Evolutionary conservation across 768 basidiomycete genomes (phyloP).

Genomic region (Calocera cornea): DNA sequence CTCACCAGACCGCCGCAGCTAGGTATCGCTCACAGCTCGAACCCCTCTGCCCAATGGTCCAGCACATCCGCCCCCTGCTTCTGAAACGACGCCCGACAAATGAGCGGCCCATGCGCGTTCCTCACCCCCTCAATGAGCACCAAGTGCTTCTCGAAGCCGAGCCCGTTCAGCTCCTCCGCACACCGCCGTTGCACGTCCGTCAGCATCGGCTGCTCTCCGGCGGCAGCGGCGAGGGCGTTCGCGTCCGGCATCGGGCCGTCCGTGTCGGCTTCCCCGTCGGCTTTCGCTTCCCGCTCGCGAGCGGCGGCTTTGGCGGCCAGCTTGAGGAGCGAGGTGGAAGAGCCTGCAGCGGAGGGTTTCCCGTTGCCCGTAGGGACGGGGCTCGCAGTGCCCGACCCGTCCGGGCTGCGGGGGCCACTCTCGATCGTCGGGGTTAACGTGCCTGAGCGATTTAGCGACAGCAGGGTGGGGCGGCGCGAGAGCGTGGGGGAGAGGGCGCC

Average conservation of each 20-base stretch:
- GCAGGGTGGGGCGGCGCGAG: background rate
- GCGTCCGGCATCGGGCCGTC: background rate
- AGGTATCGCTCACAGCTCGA: slow-evolving; percentile 19
- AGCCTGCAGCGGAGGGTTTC: background rate
- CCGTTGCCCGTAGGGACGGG: background rate
- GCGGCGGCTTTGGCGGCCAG: background rate
- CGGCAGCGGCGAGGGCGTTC: slow-evolving; percentile 26
- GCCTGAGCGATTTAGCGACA: background rate
- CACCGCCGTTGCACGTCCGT: slow-evolving; percentile 45
- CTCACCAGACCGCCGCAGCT: no score
- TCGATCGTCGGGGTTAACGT: background rate
- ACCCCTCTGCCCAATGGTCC: slow-evolving; percentile 56
- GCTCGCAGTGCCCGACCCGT: slow-evolving; percentile 11
- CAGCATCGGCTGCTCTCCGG: slow-evolving; percentile 25
- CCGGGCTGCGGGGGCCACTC: no score
- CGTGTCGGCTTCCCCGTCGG: slow-evolving; percentile 5
- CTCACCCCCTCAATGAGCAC: slow-evolving; percentile 45
- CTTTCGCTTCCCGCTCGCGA: background rate
- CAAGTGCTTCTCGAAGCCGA: slow-evolving; percentile 59
- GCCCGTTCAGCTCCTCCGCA: slow-evolving; percentile 45
- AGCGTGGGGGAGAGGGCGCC: background rate
- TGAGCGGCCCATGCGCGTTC: slow-evolving; percentile 60
- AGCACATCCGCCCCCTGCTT: slow-evolving; percentile 50
- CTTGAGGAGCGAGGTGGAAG: background rate
- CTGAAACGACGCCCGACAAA: slow-evolving; percentile 52